Evolutionary conservation across 2,329 filamentous ascomycete genomes (phyloP).

Genomic region (Xylaria sp.): DNA sequence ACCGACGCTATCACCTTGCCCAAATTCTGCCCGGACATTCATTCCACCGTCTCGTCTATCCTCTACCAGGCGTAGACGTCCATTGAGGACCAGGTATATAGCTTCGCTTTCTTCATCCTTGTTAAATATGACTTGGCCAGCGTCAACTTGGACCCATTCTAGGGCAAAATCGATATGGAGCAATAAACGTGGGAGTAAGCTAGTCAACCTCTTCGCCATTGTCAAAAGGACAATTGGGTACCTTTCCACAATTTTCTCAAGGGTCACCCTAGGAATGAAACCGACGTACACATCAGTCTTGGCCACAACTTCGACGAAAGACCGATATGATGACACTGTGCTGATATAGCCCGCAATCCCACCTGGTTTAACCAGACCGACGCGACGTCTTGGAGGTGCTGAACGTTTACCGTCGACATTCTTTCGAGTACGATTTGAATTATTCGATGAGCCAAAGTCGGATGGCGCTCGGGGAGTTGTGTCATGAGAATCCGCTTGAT

Average conservation of each 20-base stretch:
- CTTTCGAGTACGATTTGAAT: constrained; percentile 56
- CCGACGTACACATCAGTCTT: constrained; percentile 99
- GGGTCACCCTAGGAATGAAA: constrained; percentile 83
- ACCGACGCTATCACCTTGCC: constrained; percentile 96
- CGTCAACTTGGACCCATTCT: constrained; percentile 97
- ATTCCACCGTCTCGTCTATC: constrained; percentile 84
- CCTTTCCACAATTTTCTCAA: constrained; percentile 91
- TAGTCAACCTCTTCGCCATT: constrained; percentile 94
- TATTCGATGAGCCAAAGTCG: constrained; percentile 39
- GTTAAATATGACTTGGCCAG: constrained; percentile 93
- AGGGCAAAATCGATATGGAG: constrained; percentile 97
- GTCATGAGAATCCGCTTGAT: constrained; percentile 47
- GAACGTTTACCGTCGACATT: constrained; percentile 44
- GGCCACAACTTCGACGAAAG: constrained; percentile 94
- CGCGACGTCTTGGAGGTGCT: constrained; percentile 62
- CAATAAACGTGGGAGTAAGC: constrained; percentile 86
- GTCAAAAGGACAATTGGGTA: constrained; percentile 93
- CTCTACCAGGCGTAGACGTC: constrained; percentile 84
- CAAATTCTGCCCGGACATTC: constrained; percentile 89
- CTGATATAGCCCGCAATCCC: constrained; percentile 94
- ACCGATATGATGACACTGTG: constrained; percentile 92
- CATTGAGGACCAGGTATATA: constrained; percentile 97
- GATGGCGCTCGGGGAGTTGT: constrained; percentile 36
- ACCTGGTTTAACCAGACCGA: constrained; percentile 93
- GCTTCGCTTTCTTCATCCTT: constrained; percentile 96